These are phyloP conservation scores for Crithidia sp. DNA, from an alignment of 208 protist species.

Conservation along the genomic window DNA sequence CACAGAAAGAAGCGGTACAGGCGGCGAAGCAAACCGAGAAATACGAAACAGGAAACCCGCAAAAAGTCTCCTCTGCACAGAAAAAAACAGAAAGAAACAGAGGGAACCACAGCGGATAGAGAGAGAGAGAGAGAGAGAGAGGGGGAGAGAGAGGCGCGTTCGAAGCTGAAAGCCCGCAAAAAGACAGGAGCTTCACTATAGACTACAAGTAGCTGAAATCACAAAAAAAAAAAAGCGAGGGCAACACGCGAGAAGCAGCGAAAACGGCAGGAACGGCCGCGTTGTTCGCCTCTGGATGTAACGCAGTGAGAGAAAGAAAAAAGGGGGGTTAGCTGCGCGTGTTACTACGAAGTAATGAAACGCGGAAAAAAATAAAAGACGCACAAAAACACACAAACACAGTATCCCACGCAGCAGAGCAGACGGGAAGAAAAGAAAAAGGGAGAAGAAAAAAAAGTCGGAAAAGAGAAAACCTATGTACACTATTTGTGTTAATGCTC, in stretches of 20 bases:
- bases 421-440: too few species aligned
- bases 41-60: not conserved
- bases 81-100: conserved; percentile 13
- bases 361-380: not conserved
- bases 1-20: not conserved
- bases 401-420: too few species aligned
- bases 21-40: not conserved
- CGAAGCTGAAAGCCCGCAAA: not conserved
- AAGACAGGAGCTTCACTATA: not conserved
- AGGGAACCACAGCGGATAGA: not conserved
- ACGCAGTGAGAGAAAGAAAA: not conserved
- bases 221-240: conserved; percentile 3
- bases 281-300: too few species aligned
- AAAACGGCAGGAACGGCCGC: too few species aligned
- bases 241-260: too few species aligned
- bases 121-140: not conserved
- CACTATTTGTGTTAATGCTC: too few species aligned
- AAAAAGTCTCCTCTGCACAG: not conserved
- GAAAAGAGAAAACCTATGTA: not conserved
- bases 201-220: not conserved
- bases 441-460: not conserved
- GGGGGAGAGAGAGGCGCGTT: not conserved
- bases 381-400: too few species aligned
- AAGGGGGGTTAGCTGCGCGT: not conserved
- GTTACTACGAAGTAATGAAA: too few species aligned